Conservation (phyloP, 2,329 filamentous ascomycete genomes). For the Aureobasidium sp. region DNA sequence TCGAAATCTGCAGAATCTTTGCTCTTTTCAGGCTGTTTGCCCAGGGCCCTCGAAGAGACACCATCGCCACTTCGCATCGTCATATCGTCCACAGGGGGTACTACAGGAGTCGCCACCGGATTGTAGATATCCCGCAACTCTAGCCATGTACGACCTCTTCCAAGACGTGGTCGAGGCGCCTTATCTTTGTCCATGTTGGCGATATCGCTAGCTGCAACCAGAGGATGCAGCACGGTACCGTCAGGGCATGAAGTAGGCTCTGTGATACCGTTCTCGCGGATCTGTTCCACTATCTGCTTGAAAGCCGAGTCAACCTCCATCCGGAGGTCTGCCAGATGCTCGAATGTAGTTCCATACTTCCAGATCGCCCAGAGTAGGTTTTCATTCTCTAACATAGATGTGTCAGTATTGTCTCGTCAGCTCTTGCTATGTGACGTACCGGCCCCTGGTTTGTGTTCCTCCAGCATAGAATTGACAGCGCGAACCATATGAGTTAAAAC, state of each 20-base stretch:
- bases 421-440: conserved; percentile 19
- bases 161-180: conserved; percentile 9
- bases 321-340: conserved; percentile 11
- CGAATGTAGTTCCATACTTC: conserved; percentile 15
- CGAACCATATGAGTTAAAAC: conserved; percentile 77
- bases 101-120: conserved; percentile 77
- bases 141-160: conserved; percentile 21
- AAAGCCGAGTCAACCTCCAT: conserved; percentile 14
- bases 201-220: conserved; percentile 4
- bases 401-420: not conserved
- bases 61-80: conserved; percentile 31
- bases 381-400: conserved; percentile 16
- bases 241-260: conserved; percentile 9
- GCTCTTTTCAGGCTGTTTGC: conserved; percentile 77
- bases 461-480: conserved; percentile 81
- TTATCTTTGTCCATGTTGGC: conserved; percentile 13
- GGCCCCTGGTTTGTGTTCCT: conserved; percentile 55
- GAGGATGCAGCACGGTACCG: conserved; percentile 10
- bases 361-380: conserved; percentile 18
- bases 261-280: conserved; percentile 11
- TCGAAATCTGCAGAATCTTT: conserved; percentile 52
- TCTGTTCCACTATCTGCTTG: conserved; percentile 11
- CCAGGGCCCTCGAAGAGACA: conserved; percentile 90
- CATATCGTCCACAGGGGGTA: conserved; percentile 36
- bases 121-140: conserved; percentile 41